A percentile compares a stretch with the other conserved stretches of the same genome.
These are phyloP conservation scores for Datura wrightii DNA, from an alignment of 257 asterid species.

Conservation along the genomic window DNA sequence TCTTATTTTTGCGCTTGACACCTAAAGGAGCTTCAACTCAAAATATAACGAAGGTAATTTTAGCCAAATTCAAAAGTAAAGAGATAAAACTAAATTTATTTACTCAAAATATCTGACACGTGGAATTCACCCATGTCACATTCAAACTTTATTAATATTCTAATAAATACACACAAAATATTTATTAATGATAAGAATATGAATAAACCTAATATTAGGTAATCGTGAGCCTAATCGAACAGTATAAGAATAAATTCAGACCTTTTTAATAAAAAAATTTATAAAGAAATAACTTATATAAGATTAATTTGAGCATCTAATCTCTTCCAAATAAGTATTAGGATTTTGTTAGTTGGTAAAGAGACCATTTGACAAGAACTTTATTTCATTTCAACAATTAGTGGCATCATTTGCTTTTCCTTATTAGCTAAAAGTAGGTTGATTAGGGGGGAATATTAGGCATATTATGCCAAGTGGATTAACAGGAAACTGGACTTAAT, in stretches of 20 bases:
- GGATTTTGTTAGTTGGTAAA: conserved; percentile 21
- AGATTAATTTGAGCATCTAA: background rate
- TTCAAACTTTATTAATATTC: background rate
- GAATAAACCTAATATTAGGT: background rate
- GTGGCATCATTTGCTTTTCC: background rate
- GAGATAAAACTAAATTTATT: background rate
- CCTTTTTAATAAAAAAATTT: background rate
- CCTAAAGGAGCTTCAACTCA: background rate
- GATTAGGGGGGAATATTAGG: background rate
- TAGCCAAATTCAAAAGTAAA: background rate
- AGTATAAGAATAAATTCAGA: background rate
- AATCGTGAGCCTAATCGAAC: background rate
- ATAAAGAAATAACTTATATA: background rate
- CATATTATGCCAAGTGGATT: background rate
- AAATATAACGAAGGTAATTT: background rate
- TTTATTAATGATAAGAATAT: background rate
- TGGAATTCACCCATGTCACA: background rate
- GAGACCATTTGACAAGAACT: background rate
- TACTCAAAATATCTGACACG: background rate
- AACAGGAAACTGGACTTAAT: too few relatives aligned
- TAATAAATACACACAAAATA: background rate
- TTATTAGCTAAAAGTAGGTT: background rate
- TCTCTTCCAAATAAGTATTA: conserved; percentile 8
- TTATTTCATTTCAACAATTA: background rate
- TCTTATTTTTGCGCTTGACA: background rate